Base-by-base conservation (phyloP, 805 yeast species). In the Yarrowia porcina region DNA sequence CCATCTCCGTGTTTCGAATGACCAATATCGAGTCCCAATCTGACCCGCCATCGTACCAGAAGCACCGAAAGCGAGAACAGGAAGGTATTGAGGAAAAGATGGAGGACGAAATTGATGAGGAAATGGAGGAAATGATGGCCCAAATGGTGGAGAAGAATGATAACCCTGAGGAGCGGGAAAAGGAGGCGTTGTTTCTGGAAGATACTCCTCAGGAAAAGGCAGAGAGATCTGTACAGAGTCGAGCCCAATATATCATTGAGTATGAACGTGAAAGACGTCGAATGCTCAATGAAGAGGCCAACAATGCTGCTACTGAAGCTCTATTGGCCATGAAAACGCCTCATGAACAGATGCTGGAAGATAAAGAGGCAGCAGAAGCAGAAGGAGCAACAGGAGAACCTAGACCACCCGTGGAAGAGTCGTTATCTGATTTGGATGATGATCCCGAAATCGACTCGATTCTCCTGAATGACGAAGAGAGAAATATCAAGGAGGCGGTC, bases 21-120 rank as follows among this genome's bases (percentile, higher is more conserved):
- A 73, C 76, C 9, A 66, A 69, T 36, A 72, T 77, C 5, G 74
- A 66, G 73, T 80, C 44, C 71, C 80, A 67, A 71, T 80, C 90
- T 0, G 80, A 85, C 57, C 99, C 99, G 1, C 99, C 99, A 0
- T 85, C 97, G 0, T 91, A 82, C 70, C 77, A 77, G 23, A 82
- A 80, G 64, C 89, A 88, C 69, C 78, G 93, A 44, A 75, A 74
- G 30, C 77, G 77, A 32, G 89, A 83, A 67, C 69, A 74, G 65
- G 61, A 57, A 4, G 66, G 44, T 3, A 49, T 18, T 12, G 56
- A 35, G 30, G 52, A 65, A 21, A 32, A 36, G 5, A 44, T 28
- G 17, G 50, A 65, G 36, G 66, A 63, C 20, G 64, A 50, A 12
- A 28, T 57, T 13, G 64, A 36, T 25, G 57, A 41, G 17, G 42